phyloP scores from a whole-genome alignment of 2,329 filamentous ascomycete species.

The Alternaria gansuensis region DNA sequence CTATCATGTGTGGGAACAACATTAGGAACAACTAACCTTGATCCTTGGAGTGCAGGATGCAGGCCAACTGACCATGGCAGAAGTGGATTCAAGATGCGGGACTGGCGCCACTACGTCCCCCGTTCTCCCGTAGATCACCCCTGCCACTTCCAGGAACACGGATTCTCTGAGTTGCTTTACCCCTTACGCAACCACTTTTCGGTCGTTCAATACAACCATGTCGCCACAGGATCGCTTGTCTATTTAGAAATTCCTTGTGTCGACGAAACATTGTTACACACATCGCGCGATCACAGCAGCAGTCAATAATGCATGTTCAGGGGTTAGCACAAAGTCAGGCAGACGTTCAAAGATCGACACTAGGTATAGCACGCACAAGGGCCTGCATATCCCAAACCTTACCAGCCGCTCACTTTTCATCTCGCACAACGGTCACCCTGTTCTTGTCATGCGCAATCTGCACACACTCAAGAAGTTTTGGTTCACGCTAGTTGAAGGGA shows the following conservation, averaged over 20 bases:
- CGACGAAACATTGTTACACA: neutral
- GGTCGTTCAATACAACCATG: neutral
- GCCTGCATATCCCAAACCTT: conserved; percentile 13
- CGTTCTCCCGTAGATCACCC: conserved; percentile 13
- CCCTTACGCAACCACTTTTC: neutral
- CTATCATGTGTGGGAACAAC: neutral
- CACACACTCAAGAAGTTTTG: conserved; percentile 3
- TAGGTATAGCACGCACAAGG: conserved; percentile 14
- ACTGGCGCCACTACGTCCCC: conserved; percentile 22
- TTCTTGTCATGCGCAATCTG: conserved; percentile 20
- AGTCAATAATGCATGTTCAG: conserved; percentile 2
- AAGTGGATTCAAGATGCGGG: conserved; percentile 25
- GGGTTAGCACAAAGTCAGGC: conserved; percentile 4
- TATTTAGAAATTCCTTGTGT: neutral
- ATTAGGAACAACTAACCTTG: neutral
- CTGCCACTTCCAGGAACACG: conserved; percentile 15
- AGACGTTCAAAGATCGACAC: conserved; percentile 18
- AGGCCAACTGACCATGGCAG: neutral
- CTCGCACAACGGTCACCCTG: conserved; percentile 7
- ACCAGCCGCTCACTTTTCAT: conserved; percentile 5
- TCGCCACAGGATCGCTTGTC: neutral
- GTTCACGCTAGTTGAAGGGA: conserved; percentile 3
- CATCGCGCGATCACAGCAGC: neutral
- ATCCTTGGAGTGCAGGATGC: no score
- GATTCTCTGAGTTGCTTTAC: conserved; percentile 8